Conservation (phyloP, 805 yeast species). For the Cyberlindnera mrakii region DNA sequence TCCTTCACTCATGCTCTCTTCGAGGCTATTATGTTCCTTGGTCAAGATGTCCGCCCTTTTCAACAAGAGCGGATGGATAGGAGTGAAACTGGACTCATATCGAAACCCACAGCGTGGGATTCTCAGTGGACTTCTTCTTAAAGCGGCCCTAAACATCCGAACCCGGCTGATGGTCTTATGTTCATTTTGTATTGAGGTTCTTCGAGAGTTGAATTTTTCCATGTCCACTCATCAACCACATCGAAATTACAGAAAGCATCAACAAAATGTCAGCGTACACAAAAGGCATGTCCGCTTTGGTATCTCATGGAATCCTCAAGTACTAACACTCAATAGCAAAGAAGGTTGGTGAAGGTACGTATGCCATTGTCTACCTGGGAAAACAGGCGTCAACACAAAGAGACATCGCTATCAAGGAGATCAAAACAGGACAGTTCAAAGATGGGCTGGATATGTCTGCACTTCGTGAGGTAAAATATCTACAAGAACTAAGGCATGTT, state of each 20-base stretch:
- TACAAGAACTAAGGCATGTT: slow-evolving; percentile 71
- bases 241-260: background rate
- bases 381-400: slow-evolving; percentile 49
- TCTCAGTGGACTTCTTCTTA: background rate
- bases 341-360: slow-evolving; percentile 98
- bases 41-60: slow-evolving; percentile 39
- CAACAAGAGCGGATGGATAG: slow-evolving; percentile 46
- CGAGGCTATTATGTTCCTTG: slow-evolving; percentile 36
- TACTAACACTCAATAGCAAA: slow-evolving; percentile 37
- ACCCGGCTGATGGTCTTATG: too few species aligned
- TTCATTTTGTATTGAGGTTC: background rate
- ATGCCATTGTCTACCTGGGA: slow-evolving; percentile 93
- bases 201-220: background rate
- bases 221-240: background rate
- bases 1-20: slow-evolving; percentile 36
- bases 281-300: background rate
- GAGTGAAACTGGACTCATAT: slow-evolving; percentile 15
- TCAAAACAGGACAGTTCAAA: slow-evolving; percentile 88
- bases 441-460: slow-evolving; percentile 99
- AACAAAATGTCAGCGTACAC: slow-evolving; percentile 3
- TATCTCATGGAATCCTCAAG: too few species aligned
- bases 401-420: slow-evolving; percentile 87
- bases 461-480: slow-evolving; percentile 81
- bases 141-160: background rate
- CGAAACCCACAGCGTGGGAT: background rate